These are phyloP conservation scores for Nemania sp. DNA, from an alignment of 2,329 filamentous ascomycete genomes.

Conservation along the genomic window DNA sequence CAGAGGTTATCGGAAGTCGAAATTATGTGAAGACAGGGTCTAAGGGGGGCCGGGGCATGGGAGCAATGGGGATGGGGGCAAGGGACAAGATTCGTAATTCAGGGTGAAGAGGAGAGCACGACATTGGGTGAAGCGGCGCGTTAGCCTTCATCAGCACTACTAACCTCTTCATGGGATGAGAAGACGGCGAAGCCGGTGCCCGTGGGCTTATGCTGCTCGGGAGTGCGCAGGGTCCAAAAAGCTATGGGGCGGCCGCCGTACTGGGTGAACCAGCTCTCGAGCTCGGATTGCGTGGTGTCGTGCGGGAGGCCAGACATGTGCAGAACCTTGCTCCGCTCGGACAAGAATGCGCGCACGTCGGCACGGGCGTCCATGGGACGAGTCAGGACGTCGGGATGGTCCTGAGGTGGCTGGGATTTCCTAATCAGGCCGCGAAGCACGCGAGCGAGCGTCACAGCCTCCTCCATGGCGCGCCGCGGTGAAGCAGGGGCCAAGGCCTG, in stretches of 20 bases:
- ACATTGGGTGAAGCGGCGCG: too few species aligned
- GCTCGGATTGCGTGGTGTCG: conserved; percentile 96
- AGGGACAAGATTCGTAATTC: too few species aligned
- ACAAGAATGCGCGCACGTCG: conserved; percentile 93
- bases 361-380: conserved; percentile 95
- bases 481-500: conserved; percentile 95
- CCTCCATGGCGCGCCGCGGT: conserved; percentile 94
- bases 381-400: conserved; percentile 92
- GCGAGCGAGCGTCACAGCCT: conserved; percentile 89
- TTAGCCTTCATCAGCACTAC: conserved; percentile 39
- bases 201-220: conserved; percentile 99
- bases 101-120: too few species aligned
- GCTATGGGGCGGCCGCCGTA: conserved; percentile 97
- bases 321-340: conserved; percentile 95
- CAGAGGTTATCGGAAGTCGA: too few species aligned
- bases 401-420: conserved; percentile 92
- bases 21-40: too few species aligned
- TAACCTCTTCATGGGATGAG: conserved; percentile 97
- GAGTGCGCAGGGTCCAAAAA: conserved; percentile 97
- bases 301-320: conserved; percentile 97
- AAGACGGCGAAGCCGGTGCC: conserved; percentile 98
- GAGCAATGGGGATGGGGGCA: too few species aligned
- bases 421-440: conserved; percentile 90
- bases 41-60: too few species aligned
- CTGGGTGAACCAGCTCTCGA: conserved; percentile 99